phyloP scores from a whole-genome alignment of 164 flowering plant genomes.

The Magnolia kwangsiensis region DNA sequence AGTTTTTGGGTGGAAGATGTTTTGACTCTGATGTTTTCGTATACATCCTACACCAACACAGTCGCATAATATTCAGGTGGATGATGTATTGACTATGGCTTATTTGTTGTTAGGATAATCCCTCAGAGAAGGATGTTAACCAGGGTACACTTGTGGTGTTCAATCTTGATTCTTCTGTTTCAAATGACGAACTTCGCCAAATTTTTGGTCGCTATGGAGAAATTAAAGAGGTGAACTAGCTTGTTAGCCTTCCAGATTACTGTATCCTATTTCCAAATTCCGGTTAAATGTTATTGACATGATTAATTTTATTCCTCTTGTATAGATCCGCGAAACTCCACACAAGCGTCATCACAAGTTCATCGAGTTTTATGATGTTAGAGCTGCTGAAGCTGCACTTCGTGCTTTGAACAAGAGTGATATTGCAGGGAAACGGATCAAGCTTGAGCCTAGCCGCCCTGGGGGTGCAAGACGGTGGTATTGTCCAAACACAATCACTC shows the following conservation, averaged over 20 bases:
- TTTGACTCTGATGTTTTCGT: no score
- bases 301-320: conserved; percentile 4
- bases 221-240: conserved; percentile 55
- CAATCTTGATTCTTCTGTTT: conserved; percentile 71
- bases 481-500: conserved; percentile 9
- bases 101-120: conserved; percentile 46
- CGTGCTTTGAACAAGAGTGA: conserved; percentile 62
- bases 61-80: background rate
- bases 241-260: background rate
- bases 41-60: background rate
- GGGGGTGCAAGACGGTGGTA: conserved; percentile 45
- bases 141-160: conserved; percentile 64
- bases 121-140: conserved; percentile 64
- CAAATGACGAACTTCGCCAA: conserved; percentile 63
- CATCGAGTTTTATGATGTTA: conserved; percentile 56
- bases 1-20: no score
- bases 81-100: conserved; percentile 5
- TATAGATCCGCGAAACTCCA: conserved; percentile 64
- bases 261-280: background rate
- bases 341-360: conserved; percentile 45
- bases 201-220: conserved; percentile 80
- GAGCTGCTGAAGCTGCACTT: conserved; percentile 74
- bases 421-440: conserved; percentile 57
- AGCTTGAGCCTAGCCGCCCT: conserved; percentile 38
- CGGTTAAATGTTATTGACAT: background rate